Evolutionary conservation across 805 yeast genomes (phyloP).

Genomic region (Teunomyces funiuensis): DNA sequence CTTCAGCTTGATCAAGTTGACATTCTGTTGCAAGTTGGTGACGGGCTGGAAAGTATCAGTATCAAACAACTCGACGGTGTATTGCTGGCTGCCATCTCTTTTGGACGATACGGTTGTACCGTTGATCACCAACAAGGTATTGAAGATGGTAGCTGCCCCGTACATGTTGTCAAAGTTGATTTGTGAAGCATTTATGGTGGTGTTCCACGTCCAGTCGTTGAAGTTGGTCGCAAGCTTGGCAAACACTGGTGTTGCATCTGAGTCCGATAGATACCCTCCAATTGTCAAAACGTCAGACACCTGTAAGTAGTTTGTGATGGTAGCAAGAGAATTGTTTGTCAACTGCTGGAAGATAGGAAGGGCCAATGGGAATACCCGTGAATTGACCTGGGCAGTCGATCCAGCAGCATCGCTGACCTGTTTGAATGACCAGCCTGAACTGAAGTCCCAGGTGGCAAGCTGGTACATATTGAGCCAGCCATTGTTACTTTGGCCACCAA

Average conservation of each 20-base stretch:
- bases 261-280: constrained; percentile 55
- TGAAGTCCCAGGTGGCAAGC: constrained; percentile 69
- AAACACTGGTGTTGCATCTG: constrained; percentile 42
- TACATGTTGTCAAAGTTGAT: constrained; percentile 26
- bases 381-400: constrained; percentile 35
- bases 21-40: constrained; percentile 23
- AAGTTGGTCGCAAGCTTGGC: constrained; percentile 37
- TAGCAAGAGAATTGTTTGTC: constrained; percentile 19
- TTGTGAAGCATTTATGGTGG: constrained; percentile 9
- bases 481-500: constrained; percentile 62
- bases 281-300: constrained; percentile 49
- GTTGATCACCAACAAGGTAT: constrained; percentile 47
- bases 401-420: constrained; percentile 21
- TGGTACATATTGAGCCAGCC: constrained; percentile 78
- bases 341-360: constrained; percentile 51
- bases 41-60: constrained; percentile 34
- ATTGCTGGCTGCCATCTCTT: constrained; percentile 21
- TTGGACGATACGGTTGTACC: constrained; percentile 16
- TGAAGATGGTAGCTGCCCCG: constrained; percentile 55
- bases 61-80: constrained; percentile 43
- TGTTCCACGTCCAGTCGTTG: constrained; percentile 42
- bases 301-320: constrained; percentile 32
- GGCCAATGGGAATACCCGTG: constrained; percentile 53
- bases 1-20: constrained; percentile 15
- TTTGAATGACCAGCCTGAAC: constrained; percentile 64